Percentiles rank a stretch among this genome's conserved stretches.
phyloP scores from a whole-genome alignment of 1,139 yeast species.

The Blastobotrys buckinghamii region DNA sequence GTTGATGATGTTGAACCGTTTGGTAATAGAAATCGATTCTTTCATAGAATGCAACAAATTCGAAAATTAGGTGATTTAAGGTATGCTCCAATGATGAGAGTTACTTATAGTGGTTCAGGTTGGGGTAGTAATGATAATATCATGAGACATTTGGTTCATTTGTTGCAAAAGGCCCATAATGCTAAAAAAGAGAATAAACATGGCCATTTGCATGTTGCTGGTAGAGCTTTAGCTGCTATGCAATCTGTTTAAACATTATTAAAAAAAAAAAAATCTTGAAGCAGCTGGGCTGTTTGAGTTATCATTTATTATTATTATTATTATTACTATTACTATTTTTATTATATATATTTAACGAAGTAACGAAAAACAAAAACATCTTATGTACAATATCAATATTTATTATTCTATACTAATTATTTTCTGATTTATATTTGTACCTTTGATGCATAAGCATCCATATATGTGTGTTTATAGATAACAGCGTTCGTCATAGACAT shows the following conservation, averaged over 20 bases:
- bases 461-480: too few relatives aligned
- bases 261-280: too few relatives aligned
- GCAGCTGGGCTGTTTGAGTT: background rate
- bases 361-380: too few relatives aligned
- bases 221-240: constrained; percentile 6
- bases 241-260: background rate
- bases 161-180: background rate
- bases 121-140: constrained; percentile 1
- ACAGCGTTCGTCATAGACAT: too few relatives aligned
- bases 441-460: too few relatives aligned
- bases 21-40: background rate
- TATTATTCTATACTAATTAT: too few relatives aligned
- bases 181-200: background rate
- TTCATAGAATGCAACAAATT: background rate
- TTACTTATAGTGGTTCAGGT: constrained; percentile 5
- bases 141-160: constrained; percentile 1
- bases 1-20: constrained; percentile 1
- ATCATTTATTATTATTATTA: background rate
- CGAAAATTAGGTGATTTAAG: constrained; percentile 4
- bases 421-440: too few relatives aligned
- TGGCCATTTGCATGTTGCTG: constrained; percentile 3
- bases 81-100: constrained; percentile 9
- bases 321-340: too few relatives aligned
- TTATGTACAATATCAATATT: too few relatives aligned
- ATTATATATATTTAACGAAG: too few relatives aligned